Percentiles rank a stretch among this genome's conserved stretches.
These are phyloP conservation scores for Ogataea nakhonphanomensis DNA, from an alignment of 805 yeast species.

Conservation along the genomic window DNA sequence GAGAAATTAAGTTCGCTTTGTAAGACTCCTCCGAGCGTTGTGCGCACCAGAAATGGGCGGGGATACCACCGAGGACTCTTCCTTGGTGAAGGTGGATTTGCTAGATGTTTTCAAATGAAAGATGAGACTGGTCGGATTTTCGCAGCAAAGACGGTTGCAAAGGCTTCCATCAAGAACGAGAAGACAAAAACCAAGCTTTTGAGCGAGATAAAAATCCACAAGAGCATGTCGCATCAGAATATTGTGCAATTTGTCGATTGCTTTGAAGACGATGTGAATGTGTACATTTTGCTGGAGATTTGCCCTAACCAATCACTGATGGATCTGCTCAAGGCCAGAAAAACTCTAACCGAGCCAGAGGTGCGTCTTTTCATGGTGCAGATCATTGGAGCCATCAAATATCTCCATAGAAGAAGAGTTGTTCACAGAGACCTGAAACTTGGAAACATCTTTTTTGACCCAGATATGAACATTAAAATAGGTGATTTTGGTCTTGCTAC, in stretches of 20 bases:
- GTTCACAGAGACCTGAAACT: conserved; percentile 94
- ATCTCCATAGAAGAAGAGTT: conserved; percentile 87
- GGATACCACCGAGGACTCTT: conserved; percentile 88
- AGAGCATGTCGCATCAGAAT: conserved; percentile 81
- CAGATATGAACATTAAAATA: conserved; percentile 87
- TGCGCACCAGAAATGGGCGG: conserved; percentile 80
- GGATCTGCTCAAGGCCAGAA: conserved; percentile 86
- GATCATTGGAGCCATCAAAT: conserved; percentile 88
- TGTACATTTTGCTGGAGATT: conserved; percentile 87
- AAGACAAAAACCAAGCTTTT: conserved; percentile 83
- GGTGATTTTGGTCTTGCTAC: conserved; percentile 99
- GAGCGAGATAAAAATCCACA: conserved; percentile 94
- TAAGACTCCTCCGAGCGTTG: conserved; percentile 94
- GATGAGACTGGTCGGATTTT: conserved; percentile 81
- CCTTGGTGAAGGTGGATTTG: conserved; percentile 98
- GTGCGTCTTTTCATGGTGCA: conserved; percentile 88
- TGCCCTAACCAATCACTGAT: conserved; percentile 93
- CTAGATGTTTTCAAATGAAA: conserved; percentile 95
- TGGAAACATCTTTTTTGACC: conserved; percentile 93
- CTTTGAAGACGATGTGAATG: conserved; percentile 94
- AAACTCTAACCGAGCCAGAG: conserved; percentile 85
- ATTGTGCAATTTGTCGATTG: conserved; percentile 93
- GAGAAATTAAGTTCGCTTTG: conserved; percentile 89
- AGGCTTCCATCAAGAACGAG: conserved; percentile 85
- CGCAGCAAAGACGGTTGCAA: conserved; percentile 98